These are phyloP conservation scores for Lasiosphaeriaceae sp. DNA, from an alignment of 495 filamentous ascomycete species.

Conservation along the genomic window DNA sequence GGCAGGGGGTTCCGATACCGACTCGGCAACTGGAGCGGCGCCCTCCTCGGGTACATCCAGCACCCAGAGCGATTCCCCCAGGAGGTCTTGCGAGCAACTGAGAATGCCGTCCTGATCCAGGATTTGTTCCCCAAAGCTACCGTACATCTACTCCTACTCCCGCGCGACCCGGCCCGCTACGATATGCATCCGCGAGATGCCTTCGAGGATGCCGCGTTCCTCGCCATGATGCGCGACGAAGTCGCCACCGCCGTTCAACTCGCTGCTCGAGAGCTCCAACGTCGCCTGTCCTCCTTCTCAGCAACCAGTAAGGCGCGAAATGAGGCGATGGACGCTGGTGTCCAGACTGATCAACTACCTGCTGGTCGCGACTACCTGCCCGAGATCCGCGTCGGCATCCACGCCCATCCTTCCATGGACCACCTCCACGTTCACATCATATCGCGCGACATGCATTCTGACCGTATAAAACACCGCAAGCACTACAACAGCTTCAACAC, in stretches of 20 bases:
- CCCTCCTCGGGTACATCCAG: conserved; percentile 67
- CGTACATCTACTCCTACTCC: conserved; percentile 82
- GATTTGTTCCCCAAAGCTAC: conserved; percentile 83
- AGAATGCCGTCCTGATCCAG: conserved; percentile 72
- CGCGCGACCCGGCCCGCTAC: conserved; percentile 60
- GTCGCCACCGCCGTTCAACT: conserved; percentile 56
- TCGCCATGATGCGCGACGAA: conserved; percentile 59
- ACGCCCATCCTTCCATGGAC: conserved; percentile 86
- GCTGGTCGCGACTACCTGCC: conserved; percentile 69
- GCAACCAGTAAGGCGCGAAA: conserved; percentile 52
- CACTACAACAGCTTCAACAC: conserved; percentile 94
- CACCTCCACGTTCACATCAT: conserved; percentile 91
- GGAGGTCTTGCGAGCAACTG: conserved; percentile 65
- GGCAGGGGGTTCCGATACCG: conserved; percentile 7
- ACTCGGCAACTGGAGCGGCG: conserved; percentile 49
- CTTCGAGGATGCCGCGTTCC: conserved; percentile 67
- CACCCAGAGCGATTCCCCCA: conserved; percentile 60
- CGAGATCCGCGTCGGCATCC: conserved; percentile 76
- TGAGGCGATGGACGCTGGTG: conserved; percentile 41
- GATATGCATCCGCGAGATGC: conserved; percentile 74
- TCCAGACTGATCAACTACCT: conserved; percentile 50
- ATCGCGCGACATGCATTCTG: conserved; percentile 65
- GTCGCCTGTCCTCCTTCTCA: conserved; percentile 63
- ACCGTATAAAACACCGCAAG: conserved; percentile 69
- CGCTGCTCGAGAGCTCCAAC: conserved; percentile 72